A percentile compares a stretch with the other conserved stretches of the same genome.
phyloP scores from a whole-genome alignment of 1,139 yeast species.

The Candida pseudocylindracea region DNA sequence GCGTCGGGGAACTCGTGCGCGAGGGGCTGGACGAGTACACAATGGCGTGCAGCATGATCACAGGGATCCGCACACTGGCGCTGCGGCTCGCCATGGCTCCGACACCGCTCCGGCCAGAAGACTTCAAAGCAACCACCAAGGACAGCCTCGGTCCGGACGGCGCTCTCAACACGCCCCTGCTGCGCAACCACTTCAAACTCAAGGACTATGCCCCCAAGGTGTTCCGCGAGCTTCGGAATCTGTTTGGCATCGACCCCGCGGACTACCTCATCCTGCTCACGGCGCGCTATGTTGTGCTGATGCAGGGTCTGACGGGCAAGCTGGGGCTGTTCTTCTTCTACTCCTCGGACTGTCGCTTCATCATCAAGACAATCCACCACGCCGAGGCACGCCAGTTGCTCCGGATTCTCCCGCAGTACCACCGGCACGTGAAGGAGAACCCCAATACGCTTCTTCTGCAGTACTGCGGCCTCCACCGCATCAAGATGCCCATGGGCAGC shows the following conservation, averaged over 20 bases:
- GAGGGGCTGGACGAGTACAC: constrained; percentile 90
- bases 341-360: constrained; percentile 80
- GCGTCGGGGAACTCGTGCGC: too few relatives aligned
- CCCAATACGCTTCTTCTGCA: constrained; percentile 85
- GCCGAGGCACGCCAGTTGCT: constrained; percentile 77
- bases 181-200: constrained; percentile 88
- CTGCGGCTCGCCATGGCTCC: constrained; percentile 79
- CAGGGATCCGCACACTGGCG: constrained; percentile 91
- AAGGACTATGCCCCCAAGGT: constrained; percentile 94
- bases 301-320: constrained; percentile 90
- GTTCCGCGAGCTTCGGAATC: constrained; percentile 58
- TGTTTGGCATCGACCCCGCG: constrained; percentile 84
- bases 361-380: constrained; percentile 89
- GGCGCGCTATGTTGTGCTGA: constrained; percentile 79
- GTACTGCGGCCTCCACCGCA: constrained; percentile 86
- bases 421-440: constrained; percentile 56
- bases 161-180: constrained; percentile 75
- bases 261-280: constrained; percentile 86
- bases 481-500: constrained; percentile 62
- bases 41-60: constrained; percentile 90
- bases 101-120: constrained; percentile 45
- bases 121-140: constrained; percentile 53
- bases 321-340: constrained; percentile 92
- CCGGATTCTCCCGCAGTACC: constrained; percentile 52
- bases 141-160: constrained; percentile 77